These are phyloP conservation scores for Cordyceps militaris DNA, from an alignment of 2,329 filamentous ascomycete species.

Conservation along the genomic window DNA sequence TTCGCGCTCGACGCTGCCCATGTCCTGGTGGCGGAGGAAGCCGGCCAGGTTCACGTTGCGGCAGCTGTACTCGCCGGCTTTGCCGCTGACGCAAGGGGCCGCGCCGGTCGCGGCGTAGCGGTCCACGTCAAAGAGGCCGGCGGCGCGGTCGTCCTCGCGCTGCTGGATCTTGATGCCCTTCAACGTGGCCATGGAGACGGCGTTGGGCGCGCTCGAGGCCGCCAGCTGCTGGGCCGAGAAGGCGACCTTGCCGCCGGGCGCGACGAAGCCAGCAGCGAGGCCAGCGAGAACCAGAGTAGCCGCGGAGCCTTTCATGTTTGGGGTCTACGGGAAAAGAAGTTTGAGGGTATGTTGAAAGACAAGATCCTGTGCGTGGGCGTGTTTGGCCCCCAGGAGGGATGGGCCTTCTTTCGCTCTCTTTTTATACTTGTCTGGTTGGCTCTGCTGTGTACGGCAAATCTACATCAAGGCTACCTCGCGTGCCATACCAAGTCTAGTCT, in stretches of 20 bases:
- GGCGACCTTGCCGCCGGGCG: not conserved
- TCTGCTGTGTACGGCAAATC: not conserved
- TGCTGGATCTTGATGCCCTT: not conserved
- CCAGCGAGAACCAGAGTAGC: slow-evolving; percentile 5
- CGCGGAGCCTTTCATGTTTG: not conserved
- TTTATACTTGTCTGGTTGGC: not conserved
- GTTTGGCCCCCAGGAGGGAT: too few species aligned
- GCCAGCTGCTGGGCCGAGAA: not conserved
- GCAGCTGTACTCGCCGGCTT: slow-evolving; percentile 27
- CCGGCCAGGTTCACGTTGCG: slow-evolving; percentile 30
- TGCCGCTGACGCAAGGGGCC: slow-evolving; percentile 23
- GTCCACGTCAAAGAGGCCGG: slow-evolving; percentile 13
- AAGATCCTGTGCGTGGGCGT: not conserved
- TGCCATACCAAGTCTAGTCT: not conserved
- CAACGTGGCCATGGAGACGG: not conserved
- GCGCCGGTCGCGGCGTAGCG: slow-evolving; percentile 13
- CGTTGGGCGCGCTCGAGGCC: slow-evolving; percentile 6
- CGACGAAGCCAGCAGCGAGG: not conserved
- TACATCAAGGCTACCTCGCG: not conserved
- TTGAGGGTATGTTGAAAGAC: not conserved
- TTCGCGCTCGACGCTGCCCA: slow-evolving; percentile 27
- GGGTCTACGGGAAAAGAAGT: not conserved
- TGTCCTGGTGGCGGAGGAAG: slow-evolving; percentile 30
- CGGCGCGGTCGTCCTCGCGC: not conserved
- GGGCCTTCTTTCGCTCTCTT: too few species aligned